phyloP scores from a whole-genome alignment of 2,329 filamentous ascomycete species.

The Aspergillus proliferans region DNA sequence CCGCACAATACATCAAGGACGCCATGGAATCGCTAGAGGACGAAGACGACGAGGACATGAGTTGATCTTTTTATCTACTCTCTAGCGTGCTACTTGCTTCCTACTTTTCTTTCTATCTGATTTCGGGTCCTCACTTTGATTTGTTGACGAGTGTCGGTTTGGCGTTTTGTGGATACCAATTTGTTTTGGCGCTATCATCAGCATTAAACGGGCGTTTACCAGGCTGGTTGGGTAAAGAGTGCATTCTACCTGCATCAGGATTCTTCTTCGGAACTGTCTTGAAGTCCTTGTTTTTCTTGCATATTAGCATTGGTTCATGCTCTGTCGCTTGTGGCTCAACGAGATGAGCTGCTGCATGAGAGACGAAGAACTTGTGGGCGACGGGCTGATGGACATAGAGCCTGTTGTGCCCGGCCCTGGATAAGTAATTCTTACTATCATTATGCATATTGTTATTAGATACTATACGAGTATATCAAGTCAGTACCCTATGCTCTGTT shows the following conservation, averaged over 20 bases:
- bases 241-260: constrained; percentile 21
- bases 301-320: constrained; percentile 29
- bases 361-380: constrained; percentile 9
- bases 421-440: constrained; percentile 11
- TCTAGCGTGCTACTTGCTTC: constrained; percentile 1
- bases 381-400: constrained; percentile 16
- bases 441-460: constrained; percentile 8
- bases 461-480: background rate
- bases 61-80: constrained; percentile 20
- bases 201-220: constrained; percentile 21
- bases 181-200: constrained; percentile 14
- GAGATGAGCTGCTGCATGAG: constrained; percentile 9
- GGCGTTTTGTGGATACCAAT: constrained; percentile 12
- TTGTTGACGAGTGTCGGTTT: constrained; percentile 12
- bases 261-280: constrained; percentile 13
- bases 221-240: constrained; percentile 19
- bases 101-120: background rate
- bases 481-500: background rate
- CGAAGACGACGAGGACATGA: constrained; percentile 52
- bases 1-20: constrained; percentile 89
- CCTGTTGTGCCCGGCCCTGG: constrained; percentile 10
- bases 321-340: constrained; percentile 9
- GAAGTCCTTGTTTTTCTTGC: constrained; percentile 27
- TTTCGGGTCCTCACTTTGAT: background rate
- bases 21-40: constrained; percentile 85